A percentile compares a stretch with the other conserved stretches of the same genome.
These are phyloP conservation scores for Taiozyma onychis DNA, from an alignment of 1,139 yeast species.

Conservation along the genomic window DNA sequence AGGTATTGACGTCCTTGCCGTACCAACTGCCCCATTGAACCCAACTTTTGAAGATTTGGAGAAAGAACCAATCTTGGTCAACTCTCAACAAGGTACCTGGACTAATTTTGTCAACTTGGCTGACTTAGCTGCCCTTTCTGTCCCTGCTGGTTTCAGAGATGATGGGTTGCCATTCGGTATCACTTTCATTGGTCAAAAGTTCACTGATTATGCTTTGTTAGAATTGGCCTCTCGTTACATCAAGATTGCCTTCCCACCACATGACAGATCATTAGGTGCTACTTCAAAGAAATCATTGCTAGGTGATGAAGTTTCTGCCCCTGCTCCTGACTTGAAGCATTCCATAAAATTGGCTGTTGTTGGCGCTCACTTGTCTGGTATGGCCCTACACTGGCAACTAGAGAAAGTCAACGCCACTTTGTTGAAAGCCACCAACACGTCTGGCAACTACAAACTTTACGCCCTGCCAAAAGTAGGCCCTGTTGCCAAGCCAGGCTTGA, in stretches of 20 bases:
- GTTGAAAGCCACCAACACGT: slow-evolving; percentile 58
- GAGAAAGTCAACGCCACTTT: slow-evolving; percentile 80
- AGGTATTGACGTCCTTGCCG: slow-evolving; percentile 67
- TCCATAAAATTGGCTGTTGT: slow-evolving; percentile 79
- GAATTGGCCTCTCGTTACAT: slow-evolving; percentile 76
- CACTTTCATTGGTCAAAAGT: slow-evolving; percentile 74
- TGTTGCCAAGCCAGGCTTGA: slow-evolving; percentile 80
- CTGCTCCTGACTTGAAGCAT: slow-evolving; percentile 31
- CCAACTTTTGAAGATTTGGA: slow-evolving; percentile 72
- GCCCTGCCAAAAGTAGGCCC: slow-evolving; percentile 77
- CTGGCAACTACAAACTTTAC: slow-evolving; percentile 68
- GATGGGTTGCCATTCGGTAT: slow-evolving; percentile 92
- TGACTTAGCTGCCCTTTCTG: slow-evolving; percentile 84
- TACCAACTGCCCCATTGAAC: slow-evolving; percentile 91
- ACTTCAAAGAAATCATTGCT: slow-evolving; percentile 19
- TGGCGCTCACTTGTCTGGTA: slow-evolving; percentile 89
- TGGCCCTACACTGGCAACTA: slow-evolving; percentile 92
- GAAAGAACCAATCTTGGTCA: slow-evolving; percentile 74
- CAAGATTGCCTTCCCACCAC: slow-evolving; percentile 40
- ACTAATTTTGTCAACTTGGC: slow-evolving; percentile 95
- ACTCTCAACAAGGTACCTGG: slow-evolving; percentile 92
- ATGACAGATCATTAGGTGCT: slow-evolving; percentile 42
- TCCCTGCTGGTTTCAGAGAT: slow-evolving; percentile 79
- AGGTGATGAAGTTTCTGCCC: slow-evolving; percentile 38
- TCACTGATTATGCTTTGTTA: slow-evolving; percentile 82